A percentile compares a stretch with the other conserved stretches of the same genome.
Conservation (phyloP, 2,329 filamentous ascomycete genomes). For the Aureobasidium melanogenum region DNA sequence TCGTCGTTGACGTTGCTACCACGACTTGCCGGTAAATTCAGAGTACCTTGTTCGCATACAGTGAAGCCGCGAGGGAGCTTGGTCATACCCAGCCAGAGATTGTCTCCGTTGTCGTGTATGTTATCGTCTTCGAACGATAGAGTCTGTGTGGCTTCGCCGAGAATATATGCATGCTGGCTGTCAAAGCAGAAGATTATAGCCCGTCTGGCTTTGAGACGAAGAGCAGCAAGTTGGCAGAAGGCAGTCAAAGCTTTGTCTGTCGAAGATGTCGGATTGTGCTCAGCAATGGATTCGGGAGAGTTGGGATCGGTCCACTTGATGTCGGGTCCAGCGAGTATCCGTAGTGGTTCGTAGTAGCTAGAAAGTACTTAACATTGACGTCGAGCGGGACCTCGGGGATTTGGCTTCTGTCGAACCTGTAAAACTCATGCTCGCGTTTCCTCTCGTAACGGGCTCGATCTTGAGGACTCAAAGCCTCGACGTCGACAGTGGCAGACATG, state of each 20-base stretch:
- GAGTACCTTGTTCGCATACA: slow-evolving; percentile 26
- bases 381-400: slow-evolving; percentile 17
- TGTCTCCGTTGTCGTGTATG: slow-evolving; percentile 25
- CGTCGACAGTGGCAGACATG: slow-evolving; percentile 4
- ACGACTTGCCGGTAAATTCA: slow-evolving; percentile 16
- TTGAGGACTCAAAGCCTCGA: slow-evolving; percentile 3
- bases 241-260: slow-evolving; percentile 28
- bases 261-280: slow-evolving; percentile 11
- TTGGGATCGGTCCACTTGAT: slow-evolving; percentile 12
- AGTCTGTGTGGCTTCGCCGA: slow-evolving; percentile 42
- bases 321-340: slow-evolving; percentile 13
- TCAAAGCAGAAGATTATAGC: slow-evolving; percentile 39
- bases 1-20: slow-evolving; percentile 20
- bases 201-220: slow-evolving; percentile 28
- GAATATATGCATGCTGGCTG: slow-evolving; percentile 38
- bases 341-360: slow-evolving; percentile 19
- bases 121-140: slow-evolving; percentile 29
- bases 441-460: slow-evolving; percentile 11
- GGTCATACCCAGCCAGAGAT: slow-evolving; percentile 28
- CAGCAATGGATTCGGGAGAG: not conserved
- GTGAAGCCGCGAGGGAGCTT: slow-evolving; percentile 27
- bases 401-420: slow-evolving; percentile 17
- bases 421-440: slow-evolving; percentile 17
- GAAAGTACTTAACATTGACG: slow-evolving; percentile 19
- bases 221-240: slow-evolving; percentile 29